Percentiles rank a stretch among this genome's conserved stretches.
phyloP scores from a whole-genome alignment of 768 basidiomycete species.

The Cystofilobasidium bisporidii region DNA sequence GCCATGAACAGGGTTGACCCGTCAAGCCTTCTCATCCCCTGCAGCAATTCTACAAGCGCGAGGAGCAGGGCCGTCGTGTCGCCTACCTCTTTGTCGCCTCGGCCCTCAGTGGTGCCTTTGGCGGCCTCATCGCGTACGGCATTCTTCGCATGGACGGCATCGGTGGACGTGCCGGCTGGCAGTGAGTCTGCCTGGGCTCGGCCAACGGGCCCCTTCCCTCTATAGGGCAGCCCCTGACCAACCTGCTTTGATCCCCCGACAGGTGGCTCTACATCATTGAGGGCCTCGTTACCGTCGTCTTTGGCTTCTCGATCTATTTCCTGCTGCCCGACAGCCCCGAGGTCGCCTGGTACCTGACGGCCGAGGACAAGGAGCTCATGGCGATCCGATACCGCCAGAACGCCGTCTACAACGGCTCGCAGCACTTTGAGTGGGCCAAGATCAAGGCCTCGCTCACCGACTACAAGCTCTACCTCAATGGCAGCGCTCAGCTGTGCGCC shows the following conservation, averaged over 20 bases:
- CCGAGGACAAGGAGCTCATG: conserved; percentile 26
- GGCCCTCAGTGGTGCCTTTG: conserved; percentile 22
- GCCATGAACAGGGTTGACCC: conserved; percentile 2
- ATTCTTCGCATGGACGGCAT: conserved; percentile 54
- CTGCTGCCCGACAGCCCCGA: conserved; percentile 31
- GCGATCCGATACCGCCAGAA: conserved; percentile 28
- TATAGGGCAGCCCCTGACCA: background rate
- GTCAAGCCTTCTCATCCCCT: background rate
- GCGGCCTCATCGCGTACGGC: conserved; percentile 56
- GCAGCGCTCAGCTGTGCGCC: conserved; percentile 30
- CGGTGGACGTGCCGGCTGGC: conserved; percentile 6
- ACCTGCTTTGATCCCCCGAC: too few relatives aligned
- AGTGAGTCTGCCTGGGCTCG: too few relatives aligned
- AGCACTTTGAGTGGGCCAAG: conserved; percentile 31
- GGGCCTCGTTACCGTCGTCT: conserved; percentile 31
- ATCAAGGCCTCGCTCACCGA: conserved; percentile 28
- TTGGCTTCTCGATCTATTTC: conserved; percentile 29
- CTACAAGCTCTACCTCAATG: conserved; percentile 28
- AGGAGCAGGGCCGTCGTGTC: conserved; percentile 26
- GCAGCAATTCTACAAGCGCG: conserved; percentile 19
- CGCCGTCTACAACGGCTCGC: conserved; percentile 31
- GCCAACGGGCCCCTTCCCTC: background rate
- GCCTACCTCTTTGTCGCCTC: conserved; percentile 31
- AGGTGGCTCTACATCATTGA: conserved; percentile 31
- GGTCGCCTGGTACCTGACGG: conserved; percentile 30